Conservation (phyloP, 257 asterid genomes). For the Salvia miltiorrhiza region DNA sequence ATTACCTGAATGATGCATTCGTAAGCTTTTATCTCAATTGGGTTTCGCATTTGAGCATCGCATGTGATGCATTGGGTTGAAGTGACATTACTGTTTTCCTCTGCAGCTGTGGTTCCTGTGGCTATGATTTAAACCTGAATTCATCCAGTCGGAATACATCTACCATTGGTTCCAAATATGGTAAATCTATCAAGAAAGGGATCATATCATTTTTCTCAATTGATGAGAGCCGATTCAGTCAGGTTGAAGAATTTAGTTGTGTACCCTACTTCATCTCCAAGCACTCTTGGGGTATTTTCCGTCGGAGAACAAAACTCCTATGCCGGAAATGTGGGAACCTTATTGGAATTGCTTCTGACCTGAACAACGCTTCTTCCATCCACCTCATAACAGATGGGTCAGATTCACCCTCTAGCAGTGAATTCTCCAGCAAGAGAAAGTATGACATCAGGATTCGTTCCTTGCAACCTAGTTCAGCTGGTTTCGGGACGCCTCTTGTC, state of each 20-base stretch:
- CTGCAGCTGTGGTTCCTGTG: slow-evolving; percentile 89
- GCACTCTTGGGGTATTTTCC: slow-evolving; percentile 63
- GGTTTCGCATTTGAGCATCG: not conserved
- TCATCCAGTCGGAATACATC: slow-evolving; percentile 83
- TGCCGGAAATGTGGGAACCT: slow-evolving; percentile 77
- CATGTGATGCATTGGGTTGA: not conserved
- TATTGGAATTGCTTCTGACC: slow-evolving; percentile 58
- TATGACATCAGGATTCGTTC: slow-evolving; percentile 69
- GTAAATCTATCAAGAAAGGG: slow-evolving; percentile 76
- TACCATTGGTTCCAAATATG: slow-evolving; percentile 72
- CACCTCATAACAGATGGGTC: slow-evolving; percentile 52
- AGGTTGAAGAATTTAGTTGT: slow-evolving; percentile 53
- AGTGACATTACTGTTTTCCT: slow-evolving; percentile 12
- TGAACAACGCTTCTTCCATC: slow-evolving; percentile 33
- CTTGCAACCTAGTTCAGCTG: slow-evolving; percentile 64
- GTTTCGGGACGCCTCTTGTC: slow-evolving; percentile 47
- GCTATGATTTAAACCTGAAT: slow-evolving; percentile 66
- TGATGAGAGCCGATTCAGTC: slow-evolving; percentile 75
- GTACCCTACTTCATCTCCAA: slow-evolving; percentile 57
- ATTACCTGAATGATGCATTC: not conserved
- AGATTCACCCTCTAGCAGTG: slow-evolving; percentile 48
- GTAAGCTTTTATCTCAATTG: not conserved
- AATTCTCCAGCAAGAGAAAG: slow-evolving; percentile 44
- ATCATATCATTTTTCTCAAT: slow-evolving; percentile 67
- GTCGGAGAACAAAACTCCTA: slow-evolving; percentile 49